phyloP scores from a whole-genome alignment of 2,329 filamentous ascomycete genomes.

The Bipolaris bicolor region DNA sequence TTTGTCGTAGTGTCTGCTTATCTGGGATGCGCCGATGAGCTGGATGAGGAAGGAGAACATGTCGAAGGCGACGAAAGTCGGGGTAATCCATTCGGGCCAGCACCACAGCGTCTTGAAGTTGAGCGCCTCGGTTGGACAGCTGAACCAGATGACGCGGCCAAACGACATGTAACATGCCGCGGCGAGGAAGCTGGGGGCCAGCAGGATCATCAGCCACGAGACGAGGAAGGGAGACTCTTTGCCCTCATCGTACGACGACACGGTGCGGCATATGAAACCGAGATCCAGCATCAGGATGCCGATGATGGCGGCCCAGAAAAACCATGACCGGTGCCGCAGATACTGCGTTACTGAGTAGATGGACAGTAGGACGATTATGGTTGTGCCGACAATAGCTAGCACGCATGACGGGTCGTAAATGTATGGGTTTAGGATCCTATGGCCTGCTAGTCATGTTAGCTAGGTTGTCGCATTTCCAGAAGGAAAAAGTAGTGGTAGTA shows the following conservation, averaged over 20 bases:
- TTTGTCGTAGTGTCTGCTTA: slow-evolving; percentile 44
- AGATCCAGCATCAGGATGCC: slow-evolving; percentile 54
- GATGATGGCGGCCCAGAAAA: slow-evolving; percentile 46
- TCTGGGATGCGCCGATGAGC: slow-evolving; percentile 52
- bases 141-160: slow-evolving; percentile 54
- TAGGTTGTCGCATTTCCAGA: no score
- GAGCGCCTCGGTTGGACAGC: slow-evolving; percentile 46
- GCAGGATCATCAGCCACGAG: slow-evolving; percentile 54
- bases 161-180: slow-evolving; percentile 59
- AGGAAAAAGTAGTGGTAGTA: no score
- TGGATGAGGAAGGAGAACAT: slow-evolving; percentile 58
- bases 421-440: slow-evolving; percentile 49
- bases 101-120: slow-evolving; percentile 54
- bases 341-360: slow-evolving; percentile 41
- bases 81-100: slow-evolving; percentile 53
- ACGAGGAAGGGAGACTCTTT: slow-evolving; percentile 48
- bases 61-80: slow-evolving; percentile 57
- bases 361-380: slow-evolving; percentile 50
- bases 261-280: slow-evolving; percentile 59
- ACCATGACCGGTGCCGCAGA: slow-evolving; percentile 45
- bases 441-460: slow-evolving; percentile 10
- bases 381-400: slow-evolving; percentile 52
- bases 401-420: slow-evolving; percentile 57
- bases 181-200: slow-evolving; percentile 58
- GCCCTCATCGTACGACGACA: slow-evolving; percentile 48